phyloP scores from a whole-genome alignment of 495 filamentous ascomycete genomes.

The Neurospora sp. region DNA sequence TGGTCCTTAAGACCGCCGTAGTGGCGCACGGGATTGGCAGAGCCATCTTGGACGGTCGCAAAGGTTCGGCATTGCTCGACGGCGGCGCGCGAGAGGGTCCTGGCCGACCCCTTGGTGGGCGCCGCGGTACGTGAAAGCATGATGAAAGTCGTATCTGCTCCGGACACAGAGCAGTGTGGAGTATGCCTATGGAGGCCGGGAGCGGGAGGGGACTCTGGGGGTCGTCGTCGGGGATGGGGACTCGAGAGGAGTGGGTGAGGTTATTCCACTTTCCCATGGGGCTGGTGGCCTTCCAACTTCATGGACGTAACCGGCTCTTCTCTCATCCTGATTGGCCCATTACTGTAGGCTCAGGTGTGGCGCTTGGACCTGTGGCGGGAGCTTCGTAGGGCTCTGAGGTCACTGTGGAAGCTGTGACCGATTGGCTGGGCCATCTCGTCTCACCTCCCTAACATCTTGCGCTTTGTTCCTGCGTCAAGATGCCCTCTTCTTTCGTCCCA shows the following conservation, averaged over 20 bases:
- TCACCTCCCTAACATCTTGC: neutral
- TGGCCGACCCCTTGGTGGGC: slow-evolving; percentile 32
- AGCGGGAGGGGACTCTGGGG: slow-evolving; percentile 5
- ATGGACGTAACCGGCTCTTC: neutral
- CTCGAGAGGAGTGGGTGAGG: slow-evolving; percentile 1
- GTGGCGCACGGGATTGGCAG: slow-evolving; percentile 51
- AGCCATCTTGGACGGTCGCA: slow-evolving; percentile 82
- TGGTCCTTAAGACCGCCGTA: slow-evolving; percentile 87
- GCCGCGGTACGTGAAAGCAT: slow-evolving; percentile 41
- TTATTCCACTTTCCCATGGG: slow-evolving; percentile 1
- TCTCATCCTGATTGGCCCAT: neutral
- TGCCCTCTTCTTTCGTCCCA: neutral
- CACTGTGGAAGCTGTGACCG: neutral
- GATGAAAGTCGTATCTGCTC: slow-evolving; percentile 27
- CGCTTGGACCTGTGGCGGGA: neutral
- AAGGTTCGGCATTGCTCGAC: slow-evolving; percentile 34
- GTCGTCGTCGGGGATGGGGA: neutral
- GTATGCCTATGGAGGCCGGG: slow-evolving; percentile 30
- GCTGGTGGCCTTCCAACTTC: neutral
- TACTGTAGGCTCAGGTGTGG: neutral
- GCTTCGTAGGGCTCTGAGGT: neutral
- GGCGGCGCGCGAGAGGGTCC: slow-evolving; percentile 29
- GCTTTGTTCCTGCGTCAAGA: neutral
- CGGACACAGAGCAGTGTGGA: slow-evolving; percentile 30
- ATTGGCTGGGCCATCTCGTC: neutral